Base-by-base conservation (phyloP, 495 filamentous ascomycete genomes). In the Penicillium bialowiezense region DNA sequence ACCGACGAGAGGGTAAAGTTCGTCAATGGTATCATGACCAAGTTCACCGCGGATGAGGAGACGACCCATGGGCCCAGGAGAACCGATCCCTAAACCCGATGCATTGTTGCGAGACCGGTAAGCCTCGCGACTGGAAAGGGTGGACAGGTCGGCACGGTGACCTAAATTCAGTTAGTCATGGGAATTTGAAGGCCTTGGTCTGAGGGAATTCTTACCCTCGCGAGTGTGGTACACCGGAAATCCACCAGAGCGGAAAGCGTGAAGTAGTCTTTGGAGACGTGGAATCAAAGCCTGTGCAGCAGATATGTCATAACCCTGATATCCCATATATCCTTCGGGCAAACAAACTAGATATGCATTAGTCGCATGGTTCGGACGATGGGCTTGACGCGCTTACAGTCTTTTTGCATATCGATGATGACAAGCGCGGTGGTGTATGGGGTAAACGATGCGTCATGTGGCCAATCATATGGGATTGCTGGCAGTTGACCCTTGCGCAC, bases 401-500 rank as follows among this genome's bases (percentile, higher is more conserved):
- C 84, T 47, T 82, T 82, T 57, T 88, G 84, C 83, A 88, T 87
- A 65, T 88, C 84, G 54, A 88, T 84, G 26, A 88, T 76, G 2
- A 88, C 76, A 41, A 88, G 67, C 5, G 83, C 84, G 12, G 84
- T 87, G 8, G 79, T 85, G 31, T 68, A 67, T 6, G 77, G 74
- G 6, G 76, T 74, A 43, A 86, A 72, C 17, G 68, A 69, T 10
- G 71, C 71, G 61, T 85, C 78, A 52, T 85, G 81, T 1, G 84
- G 84, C 82, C 82, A 86, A 40, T 70, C 65, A 58, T 86, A 86
- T 21, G 83, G 83, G 1, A 56, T 48, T 0, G 79, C 73, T 7
- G 71, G 65, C 28, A 80, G 57, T 48, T 74, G 73, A 23, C 73
- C 72, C 46, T 75, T 74, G 26, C 72, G 70, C 33, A 72, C 68